Evolutionary conservation across 805 yeast species (phyloP), one percentile per base, ranked within the genome.

Genomic region (Middelhovenomyces tepae): DNA sequence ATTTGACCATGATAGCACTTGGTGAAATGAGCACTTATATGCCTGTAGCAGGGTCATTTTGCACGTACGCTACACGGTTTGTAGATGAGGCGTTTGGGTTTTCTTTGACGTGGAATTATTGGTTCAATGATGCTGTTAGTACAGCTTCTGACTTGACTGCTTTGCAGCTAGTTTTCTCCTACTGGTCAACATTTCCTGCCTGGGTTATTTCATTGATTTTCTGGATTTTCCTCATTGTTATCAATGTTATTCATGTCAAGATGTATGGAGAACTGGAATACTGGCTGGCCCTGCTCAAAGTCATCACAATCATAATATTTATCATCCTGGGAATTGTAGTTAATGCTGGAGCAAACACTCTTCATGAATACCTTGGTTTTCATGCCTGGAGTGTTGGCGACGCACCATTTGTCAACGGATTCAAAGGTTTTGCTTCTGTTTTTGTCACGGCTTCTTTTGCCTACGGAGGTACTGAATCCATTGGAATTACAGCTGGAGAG

Each of bases 221-320:
- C 45, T 73, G 78, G 75, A 59, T 62, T 10, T 55, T 69, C 28
- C 54, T 74, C 2, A 49, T 73, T 15, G 47, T 50, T 5, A 46
- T 52, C 32, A 71, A 73, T 47, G 56, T 69, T 25, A 59, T 71
- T 38, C 71, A 69, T 32, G 78, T 71, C n/a, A 57, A 56, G 39
- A 68, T 70, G 17, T 57, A 74, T 37, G 69, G 78, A 35, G 69
- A 75, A 35, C 60, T 73, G n/a, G 84, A 75, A 47, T 81, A 74
- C 53, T 79, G 78, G 78, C 67, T 75, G 44, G 74, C 81, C 1
- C 47, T 69, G 11, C 61, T 80, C 54, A 81, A 80, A 53, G 73
- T 81, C 21, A 40, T 78, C 32, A 69, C 81, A 22, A 69, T 81
- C 47, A 49, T 74, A 15, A 84, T 85, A 14, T 76, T 74, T 50